Evolutionary conservation across 1,284 basidiomycete genomes (phyloP).

Genomic region (Takashimella tepidaria): DNA sequence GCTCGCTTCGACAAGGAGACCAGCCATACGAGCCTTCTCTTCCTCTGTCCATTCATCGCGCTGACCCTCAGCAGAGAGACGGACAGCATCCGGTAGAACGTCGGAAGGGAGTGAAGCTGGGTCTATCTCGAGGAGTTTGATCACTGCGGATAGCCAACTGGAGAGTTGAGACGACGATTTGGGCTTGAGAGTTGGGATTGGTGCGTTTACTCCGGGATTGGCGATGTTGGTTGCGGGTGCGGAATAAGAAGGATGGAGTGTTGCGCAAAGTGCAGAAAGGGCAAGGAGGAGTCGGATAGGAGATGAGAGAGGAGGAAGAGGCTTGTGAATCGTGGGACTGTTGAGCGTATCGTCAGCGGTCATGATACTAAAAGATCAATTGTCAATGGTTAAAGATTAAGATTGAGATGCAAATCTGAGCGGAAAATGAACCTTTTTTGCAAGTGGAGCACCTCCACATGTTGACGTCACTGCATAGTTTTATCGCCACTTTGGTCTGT

Average conservation of each 20-base stretch:
- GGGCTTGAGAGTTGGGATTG: background rate
- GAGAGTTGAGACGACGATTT: background rate
- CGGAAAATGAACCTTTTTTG: background rate
- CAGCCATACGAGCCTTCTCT: slow-evolving; percentile 27
- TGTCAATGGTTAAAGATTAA: too few species aligned
- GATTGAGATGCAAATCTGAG: too few species aligned
- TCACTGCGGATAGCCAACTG: slow-evolving; percentile 34
- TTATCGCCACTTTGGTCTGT: background rate
- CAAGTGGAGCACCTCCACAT: background rate
- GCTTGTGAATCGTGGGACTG: too few species aligned
- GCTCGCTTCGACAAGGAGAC: slow-evolving; percentile 34
- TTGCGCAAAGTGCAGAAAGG: slow-evolving; percentile 32
- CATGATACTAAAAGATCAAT: too few species aligned
- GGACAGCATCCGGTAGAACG: slow-evolving; percentile 27
- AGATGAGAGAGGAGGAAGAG: background rate
- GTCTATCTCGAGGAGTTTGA: slow-evolving; percentile 35
- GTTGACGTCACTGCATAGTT: background rate
- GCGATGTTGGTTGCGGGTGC: slow-evolving; percentile 17
- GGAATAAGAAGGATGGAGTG: slow-evolving; percentile 14
- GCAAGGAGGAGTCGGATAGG: slow-evolving; percentile 24
- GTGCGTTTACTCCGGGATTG: slow-evolving; percentile 9
- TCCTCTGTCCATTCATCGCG: slow-evolving; percentile 25
- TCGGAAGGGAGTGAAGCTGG: slow-evolving; percentile 27
- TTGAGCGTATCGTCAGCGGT: too few species aligned
- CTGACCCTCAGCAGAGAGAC: slow-evolving; percentile 23